Evolutionary conservation across 495 filamentous ascomycete species (phyloP), one percentile per base, ranked within the genome.

Genomic region (Neurospora sp.): DNA sequence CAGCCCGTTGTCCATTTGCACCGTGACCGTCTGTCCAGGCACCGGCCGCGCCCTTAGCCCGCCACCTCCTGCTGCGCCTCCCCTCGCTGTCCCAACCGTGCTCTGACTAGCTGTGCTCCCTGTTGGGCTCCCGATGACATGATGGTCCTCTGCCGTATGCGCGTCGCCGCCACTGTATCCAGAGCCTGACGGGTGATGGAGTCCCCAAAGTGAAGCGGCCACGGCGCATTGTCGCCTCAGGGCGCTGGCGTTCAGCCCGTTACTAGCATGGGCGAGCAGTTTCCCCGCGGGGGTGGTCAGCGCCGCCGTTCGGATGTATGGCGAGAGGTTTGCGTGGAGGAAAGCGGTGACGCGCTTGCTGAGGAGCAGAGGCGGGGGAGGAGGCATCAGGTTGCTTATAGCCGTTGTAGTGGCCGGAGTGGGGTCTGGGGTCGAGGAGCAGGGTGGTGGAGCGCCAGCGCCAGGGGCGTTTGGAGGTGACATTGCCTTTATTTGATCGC

Each of bases 151-250:
- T 12, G 39, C 31, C 44, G 3, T 11, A 39, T 46, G 42, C 42
- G 16, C 70, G 31, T n/a, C 41, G 5, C 4, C 53, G 2, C 53
- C 70, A 4, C 70, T 31, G 44, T 59, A 68, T 59, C 22, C 42
- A n/a, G 70, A 66, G 42, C 42, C 44, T 37, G 27, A 46, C 3
- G 70, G 53, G 35, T 78, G 73, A 73, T 86, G 81, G 1, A 82
- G 75, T 1, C 79, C 81, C 83, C 83, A 85, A 12, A 86, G 79
- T 3, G 81, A 84, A 42, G 85, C 83, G 40, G 85, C 85, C 59
- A 86, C 84, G 75, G 83, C 85, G 76, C 81, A 82, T 69, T 85
- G 84, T 5, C 83, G 81, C 66, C 85, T 82, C 59, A 86, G 81
- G 53, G 81, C 76, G 74, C 76, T 73, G 48, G 84, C 83, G 46